Conservation (phyloP, 257 asterid species). For the Penstemon barbatus region DNA sequence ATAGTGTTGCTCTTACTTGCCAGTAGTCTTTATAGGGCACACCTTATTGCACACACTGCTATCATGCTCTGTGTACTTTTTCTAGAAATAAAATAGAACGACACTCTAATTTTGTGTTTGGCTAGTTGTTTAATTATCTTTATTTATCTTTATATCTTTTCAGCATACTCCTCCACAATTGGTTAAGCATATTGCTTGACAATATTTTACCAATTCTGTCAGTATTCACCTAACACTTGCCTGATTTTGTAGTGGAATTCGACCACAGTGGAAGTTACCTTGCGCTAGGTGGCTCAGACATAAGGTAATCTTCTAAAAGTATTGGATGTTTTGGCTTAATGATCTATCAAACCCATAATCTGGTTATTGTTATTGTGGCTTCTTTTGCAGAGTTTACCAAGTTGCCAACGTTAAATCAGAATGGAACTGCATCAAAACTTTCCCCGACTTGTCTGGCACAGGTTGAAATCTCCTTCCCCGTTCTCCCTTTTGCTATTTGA, state of each 20-base stretch:
- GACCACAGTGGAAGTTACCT: conserved; percentile 97
- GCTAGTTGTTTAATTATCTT: too few species aligned
- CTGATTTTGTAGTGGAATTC: conserved; percentile 70
- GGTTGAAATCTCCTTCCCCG: conserved; percentile 40
- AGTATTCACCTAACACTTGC: conserved; percentile 3
- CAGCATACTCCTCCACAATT: not conserved
- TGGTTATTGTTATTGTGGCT: not conserved
- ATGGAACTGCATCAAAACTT: conserved; percentile 85
- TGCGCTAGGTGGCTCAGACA: conserved; percentile 87
- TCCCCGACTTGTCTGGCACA: conserved; percentile 97
- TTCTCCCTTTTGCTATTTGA: too few species aligned
- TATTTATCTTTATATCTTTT: too few species aligned
- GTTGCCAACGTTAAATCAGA: conserved; percentile 86
- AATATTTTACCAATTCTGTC: not conserved
- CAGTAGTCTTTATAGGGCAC: not conserved
- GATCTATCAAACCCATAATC: not conserved
- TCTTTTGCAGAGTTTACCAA: conserved; percentile 69
- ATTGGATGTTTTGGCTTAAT: not conserved
- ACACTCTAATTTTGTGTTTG: too few species aligned
- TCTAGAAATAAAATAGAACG: not conserved
- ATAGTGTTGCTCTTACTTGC: not conserved
- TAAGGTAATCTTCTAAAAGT: conserved; percentile 47
- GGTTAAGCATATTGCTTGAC: not conserved
- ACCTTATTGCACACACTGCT: not conserved
- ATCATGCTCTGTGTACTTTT: not conserved